phyloP scores from a whole-genome alignment of 129 eudicot species.

The Cynara cardunculus region DNA sequence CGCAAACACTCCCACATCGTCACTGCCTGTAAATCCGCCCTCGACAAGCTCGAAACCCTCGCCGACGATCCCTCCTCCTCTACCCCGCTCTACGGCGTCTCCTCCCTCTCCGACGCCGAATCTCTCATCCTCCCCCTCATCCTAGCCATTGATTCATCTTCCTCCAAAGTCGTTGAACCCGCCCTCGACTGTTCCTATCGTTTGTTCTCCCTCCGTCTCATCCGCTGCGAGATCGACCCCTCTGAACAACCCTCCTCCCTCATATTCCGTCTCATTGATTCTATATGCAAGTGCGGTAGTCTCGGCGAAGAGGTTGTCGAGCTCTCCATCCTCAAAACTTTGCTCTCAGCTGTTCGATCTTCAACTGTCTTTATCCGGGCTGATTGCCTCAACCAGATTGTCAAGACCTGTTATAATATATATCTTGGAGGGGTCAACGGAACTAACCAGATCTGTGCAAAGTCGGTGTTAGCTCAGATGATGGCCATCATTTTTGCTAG shows the following conservation, averaged over 20 bases:
- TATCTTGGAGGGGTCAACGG: conserved; percentile 90
- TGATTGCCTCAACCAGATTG: conserved; percentile 69
- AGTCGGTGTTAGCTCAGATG: conserved; percentile 93
- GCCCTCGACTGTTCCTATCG: conserved; percentile 68
- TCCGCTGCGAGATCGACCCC: conserved; percentile 62
- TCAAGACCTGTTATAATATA: conserved; percentile 77
- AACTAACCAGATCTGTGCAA: conserved; percentile 99
- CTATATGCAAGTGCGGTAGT: conserved; percentile 70
- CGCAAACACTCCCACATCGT: conserved; percentile 89
- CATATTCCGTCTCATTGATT: conserved; percentile 50
- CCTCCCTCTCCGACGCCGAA: conserved; percentile 49
- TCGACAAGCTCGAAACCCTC: conserved; percentile 69
- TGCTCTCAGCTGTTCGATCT: conserved; percentile 77
- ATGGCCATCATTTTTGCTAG: conserved; percentile 72
- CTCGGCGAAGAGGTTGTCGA: conserved; percentile 72
- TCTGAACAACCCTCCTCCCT: conserved; percentile 8
- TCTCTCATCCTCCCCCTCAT: conserved; percentile 61
- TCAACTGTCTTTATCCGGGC: conserved; percentile 51
- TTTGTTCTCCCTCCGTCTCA: conserved; percentile 56
- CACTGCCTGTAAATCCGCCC: conserved; percentile 75
- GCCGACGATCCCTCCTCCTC: conserved; percentile 47
- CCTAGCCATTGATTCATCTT: conserved; percentile 66
- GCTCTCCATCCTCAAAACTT: conserved; percentile 56
- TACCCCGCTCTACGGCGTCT: conserved; percentile 64
- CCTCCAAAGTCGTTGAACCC: conserved; percentile 83